These are phyloP conservation scores for Penicillium malachiteum DNA, from an alignment of 495 filamentous ascomycete species.

Conservation along the genomic window DNA sequence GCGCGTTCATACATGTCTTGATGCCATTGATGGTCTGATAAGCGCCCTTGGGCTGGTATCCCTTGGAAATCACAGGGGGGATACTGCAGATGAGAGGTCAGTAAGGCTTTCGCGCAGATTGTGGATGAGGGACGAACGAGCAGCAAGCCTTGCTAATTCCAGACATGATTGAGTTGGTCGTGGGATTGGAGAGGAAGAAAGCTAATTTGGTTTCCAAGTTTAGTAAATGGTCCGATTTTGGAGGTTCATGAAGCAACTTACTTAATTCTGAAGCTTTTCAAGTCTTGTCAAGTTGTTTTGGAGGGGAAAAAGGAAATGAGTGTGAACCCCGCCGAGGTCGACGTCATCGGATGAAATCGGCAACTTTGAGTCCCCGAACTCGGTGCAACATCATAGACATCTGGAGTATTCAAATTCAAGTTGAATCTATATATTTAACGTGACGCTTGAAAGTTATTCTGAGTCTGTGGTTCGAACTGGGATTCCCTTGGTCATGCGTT, in stretches of 20 bases:
- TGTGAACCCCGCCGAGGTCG: conserved; percentile 15
- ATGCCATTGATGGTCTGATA: conserved; percentile 60
- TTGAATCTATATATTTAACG: neutral
- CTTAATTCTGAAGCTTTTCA: neutral
- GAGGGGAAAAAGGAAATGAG: neutral
- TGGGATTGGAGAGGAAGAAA: neutral
- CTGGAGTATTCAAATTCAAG: neutral
- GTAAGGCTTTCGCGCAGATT: neutral
- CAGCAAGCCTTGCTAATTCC: conserved; percentile 50
- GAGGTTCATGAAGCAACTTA: neutral
- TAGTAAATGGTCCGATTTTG: too few species aligned
- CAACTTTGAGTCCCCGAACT: neutral
- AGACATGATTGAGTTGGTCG: conserved; percentile 30
- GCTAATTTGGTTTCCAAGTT: neutral
- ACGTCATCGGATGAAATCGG: conserved; percentile 25
- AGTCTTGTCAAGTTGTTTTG: neutral
- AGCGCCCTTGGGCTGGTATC: conserved; percentile 59
- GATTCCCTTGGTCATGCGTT: neutral
- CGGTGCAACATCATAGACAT: neutral
- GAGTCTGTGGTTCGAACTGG: too few species aligned
- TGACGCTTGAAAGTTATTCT: too few species aligned
- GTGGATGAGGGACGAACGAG: conserved; percentile 32
- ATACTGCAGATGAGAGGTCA: conserved; percentile 26
- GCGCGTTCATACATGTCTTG: conserved; percentile 53
- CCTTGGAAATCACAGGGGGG: conserved; percentile 55